phyloP scores from a whole-genome alignment of 106 monocot genomes.

The Dendrobium huoshanense region DNA sequence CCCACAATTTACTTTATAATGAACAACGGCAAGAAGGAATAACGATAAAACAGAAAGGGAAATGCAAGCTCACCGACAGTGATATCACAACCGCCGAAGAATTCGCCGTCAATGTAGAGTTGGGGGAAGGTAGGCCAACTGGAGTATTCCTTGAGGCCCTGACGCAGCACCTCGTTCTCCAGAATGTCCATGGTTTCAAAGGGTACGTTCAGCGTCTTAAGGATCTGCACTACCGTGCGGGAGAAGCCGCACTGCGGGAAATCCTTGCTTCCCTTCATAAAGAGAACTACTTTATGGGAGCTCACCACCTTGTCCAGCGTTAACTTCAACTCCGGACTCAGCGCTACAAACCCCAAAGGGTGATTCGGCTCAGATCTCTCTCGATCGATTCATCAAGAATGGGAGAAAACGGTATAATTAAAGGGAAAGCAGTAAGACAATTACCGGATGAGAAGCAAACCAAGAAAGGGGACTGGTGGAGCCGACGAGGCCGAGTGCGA shows the following conservation, averaged over 20 bases:
- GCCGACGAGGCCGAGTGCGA: not conserved
- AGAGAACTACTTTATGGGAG: constrained; percentile 73
- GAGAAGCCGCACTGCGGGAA: constrained; percentile 97
- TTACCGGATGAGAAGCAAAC: constrained; percentile 42
- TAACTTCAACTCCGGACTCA: constrained; percentile 61
- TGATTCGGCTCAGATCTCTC: not conserved
- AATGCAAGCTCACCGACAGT: constrained; percentile 46
- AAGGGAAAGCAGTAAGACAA: not conserved
- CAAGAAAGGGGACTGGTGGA: constrained; percentile 3
- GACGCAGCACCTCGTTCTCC: constrained; percentile 70
- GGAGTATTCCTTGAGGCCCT: constrained; percentile 91
- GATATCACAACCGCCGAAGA: constrained; percentile 93
- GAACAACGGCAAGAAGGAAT: not conserved
- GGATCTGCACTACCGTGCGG: constrained; percentile 79
- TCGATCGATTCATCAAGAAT: not conserved
- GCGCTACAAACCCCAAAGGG: constrained; percentile 14
- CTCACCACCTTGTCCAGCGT: constrained; percentile 75
- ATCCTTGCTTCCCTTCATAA: constrained; percentile 92
- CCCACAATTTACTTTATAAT: not conserved
- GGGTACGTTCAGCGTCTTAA: constrained; percentile 67
- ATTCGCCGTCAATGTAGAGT: constrained; percentile 91
- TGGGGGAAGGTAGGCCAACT: constrained; percentile 95
- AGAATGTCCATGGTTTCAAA: constrained; percentile 79
- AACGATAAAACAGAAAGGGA: not conserved
- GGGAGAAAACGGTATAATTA: not conserved